Conservation (phyloP, 2,329 filamentous ascomycete genomes). For the Amauroascus verrucosus region DNA sequence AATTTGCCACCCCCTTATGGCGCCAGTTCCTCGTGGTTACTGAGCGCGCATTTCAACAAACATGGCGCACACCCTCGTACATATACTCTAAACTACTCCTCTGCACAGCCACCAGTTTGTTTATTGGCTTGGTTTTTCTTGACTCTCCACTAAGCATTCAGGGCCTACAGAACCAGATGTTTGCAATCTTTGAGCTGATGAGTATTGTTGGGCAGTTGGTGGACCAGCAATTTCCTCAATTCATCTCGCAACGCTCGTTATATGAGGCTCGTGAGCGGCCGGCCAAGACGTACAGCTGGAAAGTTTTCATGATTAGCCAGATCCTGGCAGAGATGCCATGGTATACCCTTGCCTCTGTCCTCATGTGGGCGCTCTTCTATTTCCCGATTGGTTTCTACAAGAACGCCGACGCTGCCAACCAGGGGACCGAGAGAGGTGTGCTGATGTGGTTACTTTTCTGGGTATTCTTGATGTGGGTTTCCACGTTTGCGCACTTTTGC, state of each 20-base stretch:
- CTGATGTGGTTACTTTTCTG: slow-evolving; percentile 56
- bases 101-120: slow-evolving; percentile 52
- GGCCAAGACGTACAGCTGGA: slow-evolving; percentile 64
- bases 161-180: slow-evolving; percentile 83
- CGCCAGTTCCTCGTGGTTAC: slow-evolving; percentile 58
- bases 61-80: slow-evolving; percentile 82
- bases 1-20: slow-evolving; percentile 68
- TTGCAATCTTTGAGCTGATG: slow-evolving; percentile 73
- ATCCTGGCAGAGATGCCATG: slow-evolving; percentile 62
- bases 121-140: slow-evolving; percentile 77
- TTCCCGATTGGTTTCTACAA: slow-evolving; percentile 47
- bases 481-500: slow-evolving; percentile 61
- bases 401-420: slow-evolving; percentile 32
- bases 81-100: slow-evolving; percentile 73
- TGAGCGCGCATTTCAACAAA: slow-evolving; percentile 72
- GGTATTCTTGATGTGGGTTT: slow-evolving; percentile 59
- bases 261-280: slow-evolving; percentile 53
- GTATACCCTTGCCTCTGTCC: slow-evolving; percentile 49
- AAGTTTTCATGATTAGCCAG: slow-evolving; percentile 60
- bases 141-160: slow-evolving; percentile 62
- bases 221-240: slow-evolving; percentile 48
- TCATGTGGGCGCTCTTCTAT: slow-evolving; percentile 58
- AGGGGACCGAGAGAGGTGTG: slow-evolving; percentile 45
- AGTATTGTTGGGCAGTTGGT: slow-evolving; percentile 60
- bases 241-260: slow-evolving; percentile 47